Evolutionary conservation across 345 rosid species (phyloP).

Genomic region (Syzygium grande): DNA sequence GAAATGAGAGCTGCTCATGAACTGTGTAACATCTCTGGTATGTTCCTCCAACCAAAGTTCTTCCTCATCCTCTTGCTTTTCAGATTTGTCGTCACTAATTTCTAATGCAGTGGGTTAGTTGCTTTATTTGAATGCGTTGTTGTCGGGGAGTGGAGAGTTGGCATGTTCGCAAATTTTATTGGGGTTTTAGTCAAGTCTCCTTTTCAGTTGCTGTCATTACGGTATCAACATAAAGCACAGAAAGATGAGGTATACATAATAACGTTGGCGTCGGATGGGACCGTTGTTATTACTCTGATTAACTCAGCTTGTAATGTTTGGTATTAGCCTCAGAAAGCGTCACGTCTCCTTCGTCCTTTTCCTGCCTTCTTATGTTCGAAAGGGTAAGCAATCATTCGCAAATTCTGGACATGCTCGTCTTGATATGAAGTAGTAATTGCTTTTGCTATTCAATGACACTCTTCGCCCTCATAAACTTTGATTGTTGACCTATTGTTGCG

Average conservation of each 20-base stretch:
- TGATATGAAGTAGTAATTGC: neutral
- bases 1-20: neutral
- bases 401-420: neutral
- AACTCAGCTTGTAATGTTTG: too few relatives aligned
- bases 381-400: neutral
- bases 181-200: too few relatives aligned
- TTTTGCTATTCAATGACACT: neutral
- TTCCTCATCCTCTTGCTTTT: neutral
- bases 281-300: too few relatives aligned
- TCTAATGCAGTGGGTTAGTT: neutral
- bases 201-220: too few relatives aligned
- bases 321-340: neutral
- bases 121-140: neutral
- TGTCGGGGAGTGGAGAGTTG: too few relatives aligned
- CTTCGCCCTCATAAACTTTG: neutral
- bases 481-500: neutral
- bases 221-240: too few relatives aligned
- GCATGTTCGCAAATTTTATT: too few relatives aligned
- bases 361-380: too few relatives aligned
- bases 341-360: neutral
- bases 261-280: too few relatives aligned
- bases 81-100: neutral
- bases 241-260: too few relatives aligned
- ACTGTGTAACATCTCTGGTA: accelerated
- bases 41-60: neutral